A percentile compares a stretch with the other conserved stretches of the same genome.
Conservation (phyloP, 148 eudicot species). For the Hydrangea macrophylla region DNA sequence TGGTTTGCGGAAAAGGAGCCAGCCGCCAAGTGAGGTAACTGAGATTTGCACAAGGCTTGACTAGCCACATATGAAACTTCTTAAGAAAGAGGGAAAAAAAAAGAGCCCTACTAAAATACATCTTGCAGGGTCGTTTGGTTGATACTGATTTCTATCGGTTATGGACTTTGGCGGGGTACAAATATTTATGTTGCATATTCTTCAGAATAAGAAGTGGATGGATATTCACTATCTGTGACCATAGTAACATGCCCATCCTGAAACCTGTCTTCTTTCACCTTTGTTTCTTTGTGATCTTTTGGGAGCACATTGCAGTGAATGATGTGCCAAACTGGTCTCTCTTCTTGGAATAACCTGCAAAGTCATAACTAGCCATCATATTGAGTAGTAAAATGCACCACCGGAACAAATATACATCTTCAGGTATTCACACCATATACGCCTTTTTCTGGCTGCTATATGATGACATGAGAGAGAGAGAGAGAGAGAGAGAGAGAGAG, state of each 20-base stretch:
- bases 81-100: no score
- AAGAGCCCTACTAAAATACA: neutral
- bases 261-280: slow-evolving; percentile 27
- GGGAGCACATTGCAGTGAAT: slow-evolving; percentile 77
- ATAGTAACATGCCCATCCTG: slow-evolving; percentile 41
- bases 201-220: slow-evolving; percentile 33
- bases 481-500: no score
- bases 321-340: slow-evolving; percentile 78
- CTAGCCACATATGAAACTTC: no score
- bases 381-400: neutral
- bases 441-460: neutral
- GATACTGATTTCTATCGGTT: neutral
- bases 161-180: neutral
- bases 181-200: slow-evolving; percentile 38
- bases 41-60: no score
- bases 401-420: no score
- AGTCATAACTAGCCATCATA: slow-evolving; percentile 2
- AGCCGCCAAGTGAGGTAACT: no score
- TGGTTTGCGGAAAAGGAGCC: no score
- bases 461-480: no score
- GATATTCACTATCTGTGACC: slow-evolving; percentile 44
- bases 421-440: neutral
- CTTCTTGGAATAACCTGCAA: slow-evolving; percentile 89
- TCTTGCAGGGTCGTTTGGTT: neutral
- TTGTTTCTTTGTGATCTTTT: slow-evolving; percentile 42